These are phyloP conservation scores for Amylocystis lapponica DNA, from an alignment of 768 basidiomycete species.

Conservation along the genomic window DNA sequence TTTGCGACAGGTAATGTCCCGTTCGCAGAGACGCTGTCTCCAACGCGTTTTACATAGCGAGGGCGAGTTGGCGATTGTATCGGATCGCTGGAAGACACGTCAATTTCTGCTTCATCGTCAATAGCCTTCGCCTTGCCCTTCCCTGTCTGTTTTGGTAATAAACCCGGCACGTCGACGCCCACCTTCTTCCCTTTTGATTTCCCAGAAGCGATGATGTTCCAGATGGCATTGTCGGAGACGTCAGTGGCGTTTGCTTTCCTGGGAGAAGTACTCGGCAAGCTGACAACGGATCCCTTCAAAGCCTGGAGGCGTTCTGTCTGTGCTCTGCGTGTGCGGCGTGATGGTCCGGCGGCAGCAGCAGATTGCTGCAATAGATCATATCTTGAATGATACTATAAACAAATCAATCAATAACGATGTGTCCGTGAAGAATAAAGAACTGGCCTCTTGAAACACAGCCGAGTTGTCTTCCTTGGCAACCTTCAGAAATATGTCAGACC, in stretches of 20 bases:
- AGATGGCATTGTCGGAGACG: conserved; percentile 5
- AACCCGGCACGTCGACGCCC: too few species aligned
- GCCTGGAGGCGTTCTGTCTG: conserved; percentile 48
- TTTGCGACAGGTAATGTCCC: neutral
- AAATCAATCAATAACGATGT: neutral
- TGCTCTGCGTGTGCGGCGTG: conserved; percentile 56
- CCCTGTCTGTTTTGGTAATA: neutral
- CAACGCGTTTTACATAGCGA: neutral
- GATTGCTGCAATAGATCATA: conserved; percentile 56
- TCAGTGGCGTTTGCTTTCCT: conserved; percentile 4
- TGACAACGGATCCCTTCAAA: too few species aligned
- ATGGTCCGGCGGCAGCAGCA: conserved; percentile 36
- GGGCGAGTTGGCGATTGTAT: neutral
- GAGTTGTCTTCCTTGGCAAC: conserved; percentile 68
- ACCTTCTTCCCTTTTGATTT: too few species aligned
- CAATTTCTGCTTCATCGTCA: neutral
- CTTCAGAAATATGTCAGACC: conserved; percentile 30
- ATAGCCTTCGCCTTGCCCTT: conserved; percentile 10
- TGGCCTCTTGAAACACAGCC: conserved; percentile 66
- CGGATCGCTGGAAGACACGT: too few species aligned
- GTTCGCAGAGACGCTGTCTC: neutral
- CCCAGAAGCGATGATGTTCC: conserved; percentile 11
- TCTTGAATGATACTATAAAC: conserved; percentile 48
- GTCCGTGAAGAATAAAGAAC: conserved; percentile 16
- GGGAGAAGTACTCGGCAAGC: neutral